Evolutionary conservation across 495 filamentous ascomycete species (phyloP), one percentile per base, ranked within the genome.

Genomic region (Sordaria brevicollis): DNA sequence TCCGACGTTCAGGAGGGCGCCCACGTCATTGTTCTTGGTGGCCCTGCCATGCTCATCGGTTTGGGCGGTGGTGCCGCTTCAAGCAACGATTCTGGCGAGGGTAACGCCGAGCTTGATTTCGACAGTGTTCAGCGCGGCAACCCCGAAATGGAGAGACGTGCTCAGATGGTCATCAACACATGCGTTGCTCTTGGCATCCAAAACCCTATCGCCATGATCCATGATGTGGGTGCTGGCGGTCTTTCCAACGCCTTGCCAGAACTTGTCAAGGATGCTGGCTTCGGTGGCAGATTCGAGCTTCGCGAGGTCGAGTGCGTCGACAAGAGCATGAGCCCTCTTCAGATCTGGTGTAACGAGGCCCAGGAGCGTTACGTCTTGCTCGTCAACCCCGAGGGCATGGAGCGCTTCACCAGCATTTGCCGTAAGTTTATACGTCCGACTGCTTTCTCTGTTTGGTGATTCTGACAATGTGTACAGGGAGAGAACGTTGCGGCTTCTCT

Each of bases 331-430:
- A 96, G 92, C 77, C 94, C 94, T 29, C 86, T 97, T 75, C 91
- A 97, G 77, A 96, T 98, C 38, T 98, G 94, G 94, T 97, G 94
- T 81, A 94, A 92, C 73, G 94, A 97, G 74, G 96, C 95, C 2
- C 95, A 99, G 74, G 95, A 99, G 79, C 85, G 95, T 76, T 99
- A 97, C 73, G 95, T 98, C 19, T 77, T 97, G 73, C 86, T 93
- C 11, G 87, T 99, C 71, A 91, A 92, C 37, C 86, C 86, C 68
- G 90, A 93, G 3, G 83, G 88, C 36, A 87, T 98, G 76, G 92
- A 93, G 71, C 89, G 86, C 35, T 98, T 98, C 80, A 90, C 89
- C 49, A 86, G 86, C 65, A 97, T 98, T 73, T 92, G 91, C 72
- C 81, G 84, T 85, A 78, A 80, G 83, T 83, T 68, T 49, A 65